Conservation (phyloP, 345 rosid species). For the Microcos paniculata region DNA sequence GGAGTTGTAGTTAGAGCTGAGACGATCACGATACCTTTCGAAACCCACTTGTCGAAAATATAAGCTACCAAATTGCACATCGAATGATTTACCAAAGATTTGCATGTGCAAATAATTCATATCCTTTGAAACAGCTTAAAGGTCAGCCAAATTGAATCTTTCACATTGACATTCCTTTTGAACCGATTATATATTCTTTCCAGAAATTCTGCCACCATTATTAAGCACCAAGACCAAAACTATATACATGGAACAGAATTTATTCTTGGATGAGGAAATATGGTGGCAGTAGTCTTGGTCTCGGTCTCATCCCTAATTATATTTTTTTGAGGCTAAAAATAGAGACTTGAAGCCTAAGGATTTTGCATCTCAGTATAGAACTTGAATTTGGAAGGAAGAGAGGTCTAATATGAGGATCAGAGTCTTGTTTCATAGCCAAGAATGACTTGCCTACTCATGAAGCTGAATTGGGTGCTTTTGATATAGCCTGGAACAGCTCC, state of each 20-base stretch:
- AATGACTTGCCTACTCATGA: constrained; percentile 1
- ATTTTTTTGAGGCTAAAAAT: neutral
- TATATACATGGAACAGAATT: neutral
- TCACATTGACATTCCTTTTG: constrained; percentile 7
- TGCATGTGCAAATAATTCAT: neutral
- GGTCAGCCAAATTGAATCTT: neutral
- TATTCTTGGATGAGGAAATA: neutral
- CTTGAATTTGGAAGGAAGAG: neutral
- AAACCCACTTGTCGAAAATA: too few species aligned
- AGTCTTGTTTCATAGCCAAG: constrained; percentile 10
- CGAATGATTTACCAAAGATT: neutral
- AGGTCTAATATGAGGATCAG: constrained; percentile 3
- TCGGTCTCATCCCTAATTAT: neutral
- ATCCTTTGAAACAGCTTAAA: neutral
- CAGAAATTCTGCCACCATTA: neutral
- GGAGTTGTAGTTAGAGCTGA: constrained; percentile 89
- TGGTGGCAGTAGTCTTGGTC: too few species aligned
- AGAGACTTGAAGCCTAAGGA: neutral
- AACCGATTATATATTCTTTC: neutral
- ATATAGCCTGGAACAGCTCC: too few species aligned
- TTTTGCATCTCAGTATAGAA: neutral
- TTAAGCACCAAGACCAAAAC: neutral
- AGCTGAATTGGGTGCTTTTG: neutral
- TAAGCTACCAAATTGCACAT: neutral
- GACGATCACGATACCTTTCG: too few species aligned